phyloP scores from a whole-genome alignment of 345 rosid species.

The Camelina laxa region DNA sequence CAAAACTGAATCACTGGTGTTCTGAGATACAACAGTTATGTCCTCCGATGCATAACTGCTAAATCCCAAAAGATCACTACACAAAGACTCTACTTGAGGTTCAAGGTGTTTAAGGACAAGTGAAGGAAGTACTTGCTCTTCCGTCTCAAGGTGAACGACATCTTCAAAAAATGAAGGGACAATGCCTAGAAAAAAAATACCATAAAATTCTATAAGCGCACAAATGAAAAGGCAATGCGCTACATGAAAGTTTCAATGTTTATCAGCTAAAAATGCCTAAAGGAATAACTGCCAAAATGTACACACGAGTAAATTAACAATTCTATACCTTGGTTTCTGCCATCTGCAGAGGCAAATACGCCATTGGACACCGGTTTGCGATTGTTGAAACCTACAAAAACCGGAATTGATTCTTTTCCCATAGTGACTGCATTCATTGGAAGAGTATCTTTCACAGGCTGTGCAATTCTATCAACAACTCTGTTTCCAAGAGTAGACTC shows the following conservation, averaged over 20 bases:
- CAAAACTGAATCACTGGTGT: not conserved
- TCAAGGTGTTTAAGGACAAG: not conserved
- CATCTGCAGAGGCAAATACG: not conserved
- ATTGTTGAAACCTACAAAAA: not conserved
- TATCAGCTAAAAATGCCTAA: not conserved
- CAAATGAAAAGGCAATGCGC: not conserved
- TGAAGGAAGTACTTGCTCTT: constrained; percentile 2
- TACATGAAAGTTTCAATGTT: no score
- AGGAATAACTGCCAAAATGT: not conserved
- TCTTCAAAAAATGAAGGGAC: constrained; percentile 7
- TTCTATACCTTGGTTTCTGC: not conserved
- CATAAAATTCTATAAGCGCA: not conserved
- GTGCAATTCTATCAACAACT: not conserved
- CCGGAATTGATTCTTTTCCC: not conserved
- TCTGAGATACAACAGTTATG: not conserved
- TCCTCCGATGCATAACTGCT: not conserved
- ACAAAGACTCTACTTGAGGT: not conserved
- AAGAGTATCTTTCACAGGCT: constrained; percentile 1
- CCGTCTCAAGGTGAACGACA: not conserved
- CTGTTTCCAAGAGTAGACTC: not conserved
- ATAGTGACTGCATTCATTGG: not conserved
- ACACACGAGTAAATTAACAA: not conserved
- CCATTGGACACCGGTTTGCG: not conserved
- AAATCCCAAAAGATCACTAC: not conserved
- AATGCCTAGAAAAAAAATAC: not conserved